phyloP scores from a whole-genome alignment of 495 filamentous ascomycete genomes.

The Neurospora sp. region DNA sequence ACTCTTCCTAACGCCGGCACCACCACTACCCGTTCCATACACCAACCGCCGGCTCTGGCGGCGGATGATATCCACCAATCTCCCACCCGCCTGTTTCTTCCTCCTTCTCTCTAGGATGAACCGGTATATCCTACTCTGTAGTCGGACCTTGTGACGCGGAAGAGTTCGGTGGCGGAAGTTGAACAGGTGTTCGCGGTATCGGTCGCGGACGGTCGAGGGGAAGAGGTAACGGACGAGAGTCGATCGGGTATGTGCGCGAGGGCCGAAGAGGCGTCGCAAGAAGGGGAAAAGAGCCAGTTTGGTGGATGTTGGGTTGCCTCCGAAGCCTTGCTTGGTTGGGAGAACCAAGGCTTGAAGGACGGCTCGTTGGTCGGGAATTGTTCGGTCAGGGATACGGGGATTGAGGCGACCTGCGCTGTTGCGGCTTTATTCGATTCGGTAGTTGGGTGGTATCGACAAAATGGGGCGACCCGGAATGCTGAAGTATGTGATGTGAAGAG shows the following conservation, averaged over 20 bases:
- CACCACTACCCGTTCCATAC: slow-evolving; percentile 2
- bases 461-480: not conserved
- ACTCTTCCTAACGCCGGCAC: not conserved
- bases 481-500: not conserved
- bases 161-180: slow-evolving; percentile 64
- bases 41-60: slow-evolving; percentile 38
- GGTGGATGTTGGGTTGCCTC: not conserved
- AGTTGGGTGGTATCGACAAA: not conserved
- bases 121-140: slow-evolving; percentile 65
- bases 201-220: slow-evolving; percentile 29
- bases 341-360: not conserved
- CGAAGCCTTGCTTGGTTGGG: not conserved
- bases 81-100: slow-evolving; percentile 35
- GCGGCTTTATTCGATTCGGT: not conserved
- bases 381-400: not conserved
- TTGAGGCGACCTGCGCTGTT: not conserved
- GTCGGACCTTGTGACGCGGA: slow-evolving; percentile 53
- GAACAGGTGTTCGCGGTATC: slow-evolving; percentile 51
- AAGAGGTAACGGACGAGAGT: slow-evolving; percentile 49
- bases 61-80: slow-evolving; percentile 42
- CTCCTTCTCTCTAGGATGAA: slow-evolving; percentile 58
- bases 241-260: not conserved
- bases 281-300: slow-evolving; percentile 19
- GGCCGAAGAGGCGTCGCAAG: slow-evolving; percentile 7
- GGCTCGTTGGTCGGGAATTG: not conserved